A percentile compares a stretch with the other conserved stretches of the same genome.
These are phyloP conservation scores for Fusarium sp. DNA, from an alignment of 2,329 filamentous ascomycete species.

Conservation along the genomic window DNA sequence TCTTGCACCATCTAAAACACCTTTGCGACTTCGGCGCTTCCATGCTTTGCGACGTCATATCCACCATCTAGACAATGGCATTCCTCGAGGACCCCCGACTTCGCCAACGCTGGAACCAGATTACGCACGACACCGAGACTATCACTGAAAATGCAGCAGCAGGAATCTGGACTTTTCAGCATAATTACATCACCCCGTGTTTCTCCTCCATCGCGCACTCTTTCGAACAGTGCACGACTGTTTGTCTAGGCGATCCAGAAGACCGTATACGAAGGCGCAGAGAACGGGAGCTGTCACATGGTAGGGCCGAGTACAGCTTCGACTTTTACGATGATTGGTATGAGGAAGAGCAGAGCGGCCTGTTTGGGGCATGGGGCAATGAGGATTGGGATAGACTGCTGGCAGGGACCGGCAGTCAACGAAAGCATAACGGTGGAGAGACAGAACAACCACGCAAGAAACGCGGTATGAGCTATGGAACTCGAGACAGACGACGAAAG, in stretches of 20 bases:
- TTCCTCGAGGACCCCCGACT: slow-evolving; percentile 86
- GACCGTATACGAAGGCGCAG: slow-evolving; percentile 77
- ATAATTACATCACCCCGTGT: slow-evolving; percentile 87
- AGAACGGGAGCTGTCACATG: slow-evolving; percentile 71
- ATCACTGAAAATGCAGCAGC: slow-evolving; percentile 94
- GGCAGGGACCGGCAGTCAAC: slow-evolving; percentile 72
- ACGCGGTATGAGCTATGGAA: slow-evolving; percentile 91
- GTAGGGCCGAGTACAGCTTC: slow-evolving; percentile 85
- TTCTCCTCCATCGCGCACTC: slow-evolving; percentile 75
- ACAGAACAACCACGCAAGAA: slow-evolving; percentile 77
- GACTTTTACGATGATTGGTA: slow-evolving; percentile 99
- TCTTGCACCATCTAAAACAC: slow-evolving; percentile 1
- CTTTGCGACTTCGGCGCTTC: slow-evolving; percentile 22
- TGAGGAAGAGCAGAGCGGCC: slow-evolving; percentile 65
- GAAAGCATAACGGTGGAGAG: slow-evolving; percentile 53
- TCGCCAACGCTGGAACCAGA: slow-evolving; percentile 92
- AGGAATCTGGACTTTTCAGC: slow-evolving; percentile 88
- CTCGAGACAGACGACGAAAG: slow-evolving; percentile 67
- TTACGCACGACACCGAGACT: slow-evolving; percentile 89
- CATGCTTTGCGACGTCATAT: slow-evolving; percentile 49
- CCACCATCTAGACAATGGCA: slow-evolving; percentile 60
- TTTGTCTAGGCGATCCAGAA: slow-evolving; percentile 78
- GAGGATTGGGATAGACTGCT: slow-evolving; percentile 89
- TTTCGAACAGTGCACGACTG: slow-evolving; percentile 78
- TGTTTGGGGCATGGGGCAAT: slow-evolving; percentile 79